Evolutionary conservation across 129 eudicot genomes (phyloP).

Genomic region (Solidago caesia): DNA sequence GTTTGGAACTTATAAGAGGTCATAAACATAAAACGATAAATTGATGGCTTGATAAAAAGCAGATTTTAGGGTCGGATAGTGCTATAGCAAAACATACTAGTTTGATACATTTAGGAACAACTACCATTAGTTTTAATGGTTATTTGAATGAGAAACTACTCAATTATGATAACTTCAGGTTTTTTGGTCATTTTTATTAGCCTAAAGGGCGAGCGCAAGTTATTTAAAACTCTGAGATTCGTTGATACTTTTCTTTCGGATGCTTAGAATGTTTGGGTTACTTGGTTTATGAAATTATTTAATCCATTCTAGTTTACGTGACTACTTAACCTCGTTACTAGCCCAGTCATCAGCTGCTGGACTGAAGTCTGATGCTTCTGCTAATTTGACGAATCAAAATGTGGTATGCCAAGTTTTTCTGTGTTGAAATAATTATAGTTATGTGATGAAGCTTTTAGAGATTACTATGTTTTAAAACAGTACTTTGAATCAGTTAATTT

Average conservation of each 20-base stretch:
- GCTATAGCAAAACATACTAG: too few species aligned
- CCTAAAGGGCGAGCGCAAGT: neutral
- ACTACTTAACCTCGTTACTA: slow-evolving; percentile 18
- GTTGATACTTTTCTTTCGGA: neutral
- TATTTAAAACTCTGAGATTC: neutral
- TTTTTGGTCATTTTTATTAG: neutral
- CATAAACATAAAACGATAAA: too few species aligned
- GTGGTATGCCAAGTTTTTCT: slow-evolving; percentile 37
- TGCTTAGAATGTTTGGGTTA: slow-evolving; percentile 3
- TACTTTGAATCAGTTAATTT: neutral
- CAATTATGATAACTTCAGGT: too few species aligned
- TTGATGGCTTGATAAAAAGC: too few species aligned
- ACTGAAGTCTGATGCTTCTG: slow-evolving; percentile 38
- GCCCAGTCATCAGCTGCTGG: slow-evolving; percentile 31
- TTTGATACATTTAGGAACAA: too few species aligned
- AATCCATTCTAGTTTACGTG: slow-evolving; percentile 12
- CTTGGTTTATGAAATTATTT: neutral
- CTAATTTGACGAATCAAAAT: slow-evolving; percentile 33
- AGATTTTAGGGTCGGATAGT: too few species aligned
- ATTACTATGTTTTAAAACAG: too few species aligned
- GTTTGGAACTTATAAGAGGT: too few species aligned
- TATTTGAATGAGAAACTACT: too few species aligned
- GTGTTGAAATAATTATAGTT: neutral
- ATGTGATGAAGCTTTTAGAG: neutral
- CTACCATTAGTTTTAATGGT: too few species aligned